A percentile compares a stretch with the other conserved stretches of the same genome.
phyloP scores from a whole-genome alignment of 2,329 filamentous ascomycete genomes.

The Diaporthe longicolla region DNA sequence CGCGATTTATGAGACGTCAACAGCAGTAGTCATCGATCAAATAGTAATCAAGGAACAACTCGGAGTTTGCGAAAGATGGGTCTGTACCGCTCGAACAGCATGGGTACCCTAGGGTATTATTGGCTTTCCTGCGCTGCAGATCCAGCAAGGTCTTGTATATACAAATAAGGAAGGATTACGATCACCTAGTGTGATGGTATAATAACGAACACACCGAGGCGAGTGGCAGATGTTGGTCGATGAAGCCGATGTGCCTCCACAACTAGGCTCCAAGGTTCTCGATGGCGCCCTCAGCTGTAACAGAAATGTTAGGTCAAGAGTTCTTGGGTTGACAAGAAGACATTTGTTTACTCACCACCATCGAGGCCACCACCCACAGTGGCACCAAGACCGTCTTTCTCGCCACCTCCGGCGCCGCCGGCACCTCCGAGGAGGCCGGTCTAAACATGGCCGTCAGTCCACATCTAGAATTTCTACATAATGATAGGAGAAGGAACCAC shows the following conservation, averaged over 20 bases:
- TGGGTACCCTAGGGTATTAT: too few species aligned
- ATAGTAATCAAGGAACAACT: neutral
- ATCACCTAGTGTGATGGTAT: neutral
- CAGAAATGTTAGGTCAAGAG: neutral
- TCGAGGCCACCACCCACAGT: conserved; percentile 14
- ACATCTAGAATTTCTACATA: neutral
- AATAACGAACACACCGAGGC: too few species aligned
- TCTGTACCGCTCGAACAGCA: neutral
- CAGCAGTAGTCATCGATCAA: neutral
- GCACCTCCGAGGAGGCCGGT: neutral
- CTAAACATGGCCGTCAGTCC: neutral
- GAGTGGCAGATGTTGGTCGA: too few species aligned
- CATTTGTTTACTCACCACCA: conserved; percentile 2
- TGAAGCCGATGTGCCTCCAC: too few species aligned
- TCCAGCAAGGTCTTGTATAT: conserved; percentile 26
- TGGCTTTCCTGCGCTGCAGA: conserved; percentile 32
- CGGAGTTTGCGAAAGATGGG: neutral
- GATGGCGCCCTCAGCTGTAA: neutral
- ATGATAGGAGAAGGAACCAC: neutral
- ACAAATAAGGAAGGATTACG: conserved; percentile 20
- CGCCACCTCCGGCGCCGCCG: neutral
- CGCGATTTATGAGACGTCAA: neutral
- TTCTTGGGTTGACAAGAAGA: neutral
- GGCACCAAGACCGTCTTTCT: conserved; percentile 11
- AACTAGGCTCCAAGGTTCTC: neutral